phyloP scores from a whole-genome alignment of 176 grass and related monocot species.

The Cenchrus americanus region DNA sequence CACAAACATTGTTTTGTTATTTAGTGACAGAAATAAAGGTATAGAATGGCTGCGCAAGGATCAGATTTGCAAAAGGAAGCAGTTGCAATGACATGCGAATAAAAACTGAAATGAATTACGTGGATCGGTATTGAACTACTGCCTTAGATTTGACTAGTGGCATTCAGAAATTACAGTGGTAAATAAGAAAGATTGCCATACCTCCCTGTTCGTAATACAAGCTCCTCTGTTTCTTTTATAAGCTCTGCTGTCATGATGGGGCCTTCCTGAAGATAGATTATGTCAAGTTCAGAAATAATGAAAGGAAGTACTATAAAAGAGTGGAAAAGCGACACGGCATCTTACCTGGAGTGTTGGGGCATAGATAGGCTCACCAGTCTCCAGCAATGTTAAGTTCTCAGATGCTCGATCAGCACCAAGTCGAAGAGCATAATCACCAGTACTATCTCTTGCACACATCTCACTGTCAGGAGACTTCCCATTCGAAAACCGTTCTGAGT shows the following conservation, averaged over 20 bases:
- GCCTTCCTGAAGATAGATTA: slow-evolving; percentile 71
- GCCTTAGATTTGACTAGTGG: slow-evolving; percentile 17
- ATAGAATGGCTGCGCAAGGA: neutral
- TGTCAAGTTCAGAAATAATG: slow-evolving; percentile 31
- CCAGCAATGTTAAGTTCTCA: slow-evolving; percentile 77
- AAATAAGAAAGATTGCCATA: slow-evolving; percentile 25
- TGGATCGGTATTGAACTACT: slow-evolving; percentile 21
- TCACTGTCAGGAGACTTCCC: slow-evolving; percentile 35
- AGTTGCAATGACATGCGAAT: neutral
- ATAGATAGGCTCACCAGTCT: slow-evolving; percentile 88
- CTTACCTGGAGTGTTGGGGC: slow-evolving; percentile 85
- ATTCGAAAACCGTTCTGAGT: slow-evolving; percentile 38
- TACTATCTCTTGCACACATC: slow-evolving; percentile 64
- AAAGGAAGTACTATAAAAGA: slow-evolving; percentile 24
- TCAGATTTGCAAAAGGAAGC: slow-evolving; percentile 5
- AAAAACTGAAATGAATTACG: neutral
- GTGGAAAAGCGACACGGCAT: neutral
- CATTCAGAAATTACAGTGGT: slow-evolving; percentile 3
- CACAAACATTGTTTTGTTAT: slow-evolving; percentile 33
- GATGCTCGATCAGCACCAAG: slow-evolving; percentile 69
- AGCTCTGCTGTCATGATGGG: slow-evolving; percentile 96
- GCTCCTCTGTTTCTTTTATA: slow-evolving; percentile 98
- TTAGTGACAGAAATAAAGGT: slow-evolving; percentile 21
- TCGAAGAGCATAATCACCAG: slow-evolving; percentile 75
- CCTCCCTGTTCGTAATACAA: slow-evolving; percentile 95